Evolutionary conservation across 345 rosid species (phyloP).

Genomic region (Corchorus capsularis): DNA sequence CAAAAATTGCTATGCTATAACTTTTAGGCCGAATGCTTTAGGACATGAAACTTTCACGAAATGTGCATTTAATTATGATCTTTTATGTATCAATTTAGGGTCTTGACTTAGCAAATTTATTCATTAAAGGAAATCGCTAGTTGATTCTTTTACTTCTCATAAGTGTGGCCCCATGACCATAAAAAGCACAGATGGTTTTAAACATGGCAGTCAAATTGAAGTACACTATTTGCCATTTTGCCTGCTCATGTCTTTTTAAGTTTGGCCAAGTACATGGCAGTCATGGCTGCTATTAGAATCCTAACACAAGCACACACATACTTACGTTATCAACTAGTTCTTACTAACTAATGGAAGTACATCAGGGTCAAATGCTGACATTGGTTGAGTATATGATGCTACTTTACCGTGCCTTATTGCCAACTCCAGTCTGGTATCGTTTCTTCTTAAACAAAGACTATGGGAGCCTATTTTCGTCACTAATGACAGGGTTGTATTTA

Average conservation of each 20-base stretch:
- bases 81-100: no score
- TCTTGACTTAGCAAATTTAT: no score
- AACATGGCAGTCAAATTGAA: no score
- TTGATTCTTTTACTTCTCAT: no score
- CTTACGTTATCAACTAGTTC: background rate
- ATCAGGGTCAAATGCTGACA: constrained; percentile 80
- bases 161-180: no score
- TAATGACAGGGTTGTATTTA: constrained; percentile 77
- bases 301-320: background rate
- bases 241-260: background rate
- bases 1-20: no score
- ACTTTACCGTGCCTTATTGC: constrained; percentile 75
- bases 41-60: no score
- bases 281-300: constrained; percentile 1
- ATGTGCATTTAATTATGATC: no score
- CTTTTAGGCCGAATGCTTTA: no score
- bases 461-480: constrained; percentile 82
- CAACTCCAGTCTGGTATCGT: constrained; percentile 89
- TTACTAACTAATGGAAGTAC: constrained; percentile 17
- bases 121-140: no score
- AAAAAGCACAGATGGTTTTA: no score
- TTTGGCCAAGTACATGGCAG: background rate
- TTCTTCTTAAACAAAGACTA: constrained; percentile 87
- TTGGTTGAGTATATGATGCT: constrained; percentile 71
- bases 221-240: no score